Conservation (phyloP, 2,329 filamentous ascomycete genomes). For the Coniella vitis region DNA sequence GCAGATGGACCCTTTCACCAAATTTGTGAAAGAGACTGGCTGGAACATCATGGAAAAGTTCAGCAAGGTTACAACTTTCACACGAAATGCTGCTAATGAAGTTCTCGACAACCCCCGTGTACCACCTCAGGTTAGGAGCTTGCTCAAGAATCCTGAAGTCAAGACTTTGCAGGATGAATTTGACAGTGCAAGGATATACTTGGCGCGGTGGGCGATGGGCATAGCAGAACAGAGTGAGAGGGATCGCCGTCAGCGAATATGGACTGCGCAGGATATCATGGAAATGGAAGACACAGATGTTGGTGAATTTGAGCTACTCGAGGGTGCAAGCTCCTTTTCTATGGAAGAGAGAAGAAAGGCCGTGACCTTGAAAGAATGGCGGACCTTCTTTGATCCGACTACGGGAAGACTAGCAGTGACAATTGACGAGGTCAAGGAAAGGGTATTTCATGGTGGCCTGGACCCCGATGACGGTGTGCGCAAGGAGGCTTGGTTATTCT, state of each 20-base stretch:
- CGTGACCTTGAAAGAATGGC: slow-evolving; percentile 81
- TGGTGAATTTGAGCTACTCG: slow-evolving; percentile 90
- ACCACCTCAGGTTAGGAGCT: slow-evolving; percentile 76
- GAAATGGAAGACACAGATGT: slow-evolving; percentile 93
- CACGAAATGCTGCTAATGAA: slow-evolving; percentile 82
- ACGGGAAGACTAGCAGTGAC: slow-evolving; percentile 74
- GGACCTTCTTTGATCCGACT: slow-evolving; percentile 72
- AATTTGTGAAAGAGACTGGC: slow-evolving; percentile 86
- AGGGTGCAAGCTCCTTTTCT: slow-evolving; percentile 67
- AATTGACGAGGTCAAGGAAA: slow-evolving; percentile 87
- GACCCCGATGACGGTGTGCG: slow-evolving; percentile 84
- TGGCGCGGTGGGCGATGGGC: slow-evolving; percentile 97
- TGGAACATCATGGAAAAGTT: slow-evolving; percentile 98
- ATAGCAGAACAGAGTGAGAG: slow-evolving; percentile 94
- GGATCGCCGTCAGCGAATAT: slow-evolving; percentile 79
- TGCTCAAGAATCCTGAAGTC: slow-evolving; percentile 88
- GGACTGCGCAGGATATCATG: slow-evolving; percentile 86
- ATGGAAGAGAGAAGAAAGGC: slow-evolving; percentile 70
- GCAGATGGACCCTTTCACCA: slow-evolving; percentile 86
- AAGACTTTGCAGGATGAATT: slow-evolving; percentile 96
- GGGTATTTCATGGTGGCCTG: slow-evolving; percentile 92
- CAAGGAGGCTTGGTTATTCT: slow-evolving; percentile 94
- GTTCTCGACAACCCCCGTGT: slow-evolving; percentile 86
- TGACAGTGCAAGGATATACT: slow-evolving; percentile 88
- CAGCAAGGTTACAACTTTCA: slow-evolving; percentile 95